These are phyloP conservation scores for Arabidopsis thaliana DNA, from an alignment of 345 rosid genomes.

Conservation along the genomic window DNA sequence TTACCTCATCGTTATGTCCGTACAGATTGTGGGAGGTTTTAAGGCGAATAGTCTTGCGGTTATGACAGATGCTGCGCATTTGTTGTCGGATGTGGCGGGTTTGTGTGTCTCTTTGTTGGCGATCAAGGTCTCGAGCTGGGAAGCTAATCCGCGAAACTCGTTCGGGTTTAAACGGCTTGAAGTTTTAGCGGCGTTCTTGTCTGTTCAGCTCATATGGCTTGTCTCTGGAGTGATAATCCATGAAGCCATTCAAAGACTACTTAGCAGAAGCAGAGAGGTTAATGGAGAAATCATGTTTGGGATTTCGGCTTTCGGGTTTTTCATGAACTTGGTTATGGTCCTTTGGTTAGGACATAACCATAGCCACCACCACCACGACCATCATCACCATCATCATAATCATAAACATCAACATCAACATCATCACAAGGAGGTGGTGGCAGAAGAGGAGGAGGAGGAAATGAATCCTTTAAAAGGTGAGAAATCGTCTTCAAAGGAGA, in stretches of 20 bases:
- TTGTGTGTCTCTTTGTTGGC: conserved; percentile 69
- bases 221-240: conserved; percentile 64
- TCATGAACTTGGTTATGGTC: conserved; percentile 69
- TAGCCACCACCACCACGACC: conserved; percentile 36
- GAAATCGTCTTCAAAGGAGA: conserved; percentile 28
- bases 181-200: conserved; percentile 79
- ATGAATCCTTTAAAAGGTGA: conserved; percentile 43
- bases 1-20: conserved; percentile 57
- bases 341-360: conserved; percentile 72
- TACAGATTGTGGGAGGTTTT: conserved; percentile 74
- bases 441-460: conserved; percentile 49
- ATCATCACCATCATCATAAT: conserved; percentile 38
- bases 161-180: conserved; percentile 77
- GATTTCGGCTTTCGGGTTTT: conserved; percentile 75
- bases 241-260: conserved; percentile 69
- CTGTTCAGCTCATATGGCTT: conserved; percentile 85
- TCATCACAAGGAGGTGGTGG: conserved; percentile 25
- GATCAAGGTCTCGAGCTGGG: conserved; percentile 86
- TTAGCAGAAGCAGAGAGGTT: conserved; percentile 54
- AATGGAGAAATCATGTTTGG: conserved; percentile 76
- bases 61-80: conserved; percentile 84
- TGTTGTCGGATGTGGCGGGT: conserved; percentile 76
- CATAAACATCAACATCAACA: not conserved
- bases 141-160: conserved; percentile 64
- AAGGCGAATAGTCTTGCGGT: conserved; percentile 87